A percentile compares a stretch with the other conserved stretches of the same genome.
Evolutionary conservation across 2,329 filamentous ascomycete species (phyloP).

Genomic region (Hortaea werneckii): DNA sequence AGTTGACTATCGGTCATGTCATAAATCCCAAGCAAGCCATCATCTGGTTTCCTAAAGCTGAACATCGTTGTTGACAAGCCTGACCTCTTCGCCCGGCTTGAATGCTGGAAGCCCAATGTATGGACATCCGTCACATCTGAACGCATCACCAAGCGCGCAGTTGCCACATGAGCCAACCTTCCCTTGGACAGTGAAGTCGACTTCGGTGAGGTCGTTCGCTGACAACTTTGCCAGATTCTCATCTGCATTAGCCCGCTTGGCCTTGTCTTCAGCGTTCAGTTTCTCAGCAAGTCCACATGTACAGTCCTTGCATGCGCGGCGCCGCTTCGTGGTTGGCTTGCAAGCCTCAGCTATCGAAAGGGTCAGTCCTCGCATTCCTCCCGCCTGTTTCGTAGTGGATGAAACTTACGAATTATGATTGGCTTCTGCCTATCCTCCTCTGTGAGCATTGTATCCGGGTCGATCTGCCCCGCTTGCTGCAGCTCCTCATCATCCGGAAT

Average conservation of each 20-base stretch:
- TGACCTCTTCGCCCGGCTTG: slow-evolving; percentile 91
- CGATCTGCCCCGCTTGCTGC: slow-evolving; percentile 71
- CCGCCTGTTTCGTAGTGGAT: neutral
- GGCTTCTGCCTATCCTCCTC: slow-evolving; percentile 73
- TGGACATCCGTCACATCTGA: slow-evolving; percentile 56
- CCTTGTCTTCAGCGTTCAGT: slow-evolving; percentile 73
- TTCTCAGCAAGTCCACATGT: slow-evolving; percentile 84
- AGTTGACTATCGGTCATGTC: too few species aligned
- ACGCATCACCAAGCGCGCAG: slow-evolving; percentile 83
- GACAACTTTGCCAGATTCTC: slow-evolving; percentile 47
- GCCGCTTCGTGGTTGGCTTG: slow-evolving; percentile 77
- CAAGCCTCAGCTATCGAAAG: slow-evolving; percentile 62
- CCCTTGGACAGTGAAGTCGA: slow-evolving; percentile 96
- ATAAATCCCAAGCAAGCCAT: too few species aligned
- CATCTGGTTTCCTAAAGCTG: slow-evolving; percentile 49
- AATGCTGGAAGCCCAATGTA: slow-evolving; percentile 91
- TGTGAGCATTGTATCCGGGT: slow-evolving; percentile 78
- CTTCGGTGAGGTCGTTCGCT: slow-evolving; percentile 70
- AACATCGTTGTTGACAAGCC: slow-evolving; percentile 72
- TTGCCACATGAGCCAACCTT: slow-evolving; percentile 93
- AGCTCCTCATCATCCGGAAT: slow-evolving; percentile 27
- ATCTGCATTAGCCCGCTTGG: slow-evolving; percentile 56
- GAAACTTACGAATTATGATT: slow-evolving; percentile 59
- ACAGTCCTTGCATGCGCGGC: slow-evolving; percentile 95
- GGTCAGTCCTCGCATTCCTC: slow-evolving; percentile 11